Conservation (phyloP, 1,284 basidiomycete species). For the Stereum hirsutum region DNA sequence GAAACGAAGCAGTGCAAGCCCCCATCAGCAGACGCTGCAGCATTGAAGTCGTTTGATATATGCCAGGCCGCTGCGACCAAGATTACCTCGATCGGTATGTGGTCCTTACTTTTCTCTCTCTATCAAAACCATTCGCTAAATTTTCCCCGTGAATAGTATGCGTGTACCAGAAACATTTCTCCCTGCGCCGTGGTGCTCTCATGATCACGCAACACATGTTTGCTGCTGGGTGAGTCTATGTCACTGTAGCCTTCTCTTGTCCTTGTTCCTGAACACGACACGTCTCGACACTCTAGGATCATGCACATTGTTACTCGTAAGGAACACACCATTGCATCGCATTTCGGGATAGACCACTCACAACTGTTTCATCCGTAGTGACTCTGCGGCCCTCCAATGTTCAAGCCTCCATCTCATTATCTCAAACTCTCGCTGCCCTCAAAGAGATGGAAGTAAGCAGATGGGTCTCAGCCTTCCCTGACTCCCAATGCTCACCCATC, state of each 20-base stretch:
- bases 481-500: conserved; percentile 15
- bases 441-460: conserved; percentile 60
- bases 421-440: conserved; percentile 58
- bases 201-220: conserved; percentile 72
- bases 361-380: no score
- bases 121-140: background rate
- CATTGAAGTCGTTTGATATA: conserved; percentile 63
- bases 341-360: conserved; percentile 4
- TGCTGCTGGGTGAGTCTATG: conserved; percentile 53
- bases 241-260: background rate
- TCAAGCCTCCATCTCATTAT: conserved; percentile 57
- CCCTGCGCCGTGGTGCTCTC: conserved; percentile 54
- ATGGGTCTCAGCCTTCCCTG: conserved; percentile 1
- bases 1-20: conserved; percentile 7
- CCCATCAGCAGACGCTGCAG: conserved; percentile 20
- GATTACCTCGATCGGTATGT: conserved; percentile 58
- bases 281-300: no score
- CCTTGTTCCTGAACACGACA: no score
- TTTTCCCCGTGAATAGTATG: conserved; percentile 36
- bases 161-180: conserved; percentile 51
- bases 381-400: conserved; percentile 59
- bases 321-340: conserved; percentile 14
- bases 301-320: conserved; percentile 76
- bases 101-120: background rate
- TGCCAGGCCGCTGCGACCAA: conserved; percentile 72